A percentile compares a stretch with the other conserved stretches of the same genome.
Evolutionary conservation across 2,329 filamentous ascomycete genomes (phyloP).

Genomic region (Pseudogymnoascus sp.): DNA sequence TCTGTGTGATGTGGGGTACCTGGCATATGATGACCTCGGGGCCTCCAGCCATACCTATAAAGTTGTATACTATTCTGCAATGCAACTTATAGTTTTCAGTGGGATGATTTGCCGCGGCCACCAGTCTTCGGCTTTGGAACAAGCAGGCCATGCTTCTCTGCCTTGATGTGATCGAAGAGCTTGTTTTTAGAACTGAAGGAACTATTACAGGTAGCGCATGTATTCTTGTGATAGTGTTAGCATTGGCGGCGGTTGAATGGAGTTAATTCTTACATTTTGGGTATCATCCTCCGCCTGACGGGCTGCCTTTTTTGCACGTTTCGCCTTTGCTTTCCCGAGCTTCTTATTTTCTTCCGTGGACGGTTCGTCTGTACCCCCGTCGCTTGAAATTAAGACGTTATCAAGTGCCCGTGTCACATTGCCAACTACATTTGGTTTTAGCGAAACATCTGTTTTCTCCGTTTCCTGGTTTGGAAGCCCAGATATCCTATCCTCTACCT

Average conservation of each 20-base stretch:
- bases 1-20: background rate
- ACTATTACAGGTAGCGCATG: slow-evolving; percentile 48
- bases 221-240: slow-evolving; percentile 29
- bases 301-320: slow-evolving; percentile 41
- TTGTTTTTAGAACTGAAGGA: slow-evolving; percentile 52
- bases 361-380: slow-evolving; percentile 11
- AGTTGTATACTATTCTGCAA: slow-evolving; percentile 1
- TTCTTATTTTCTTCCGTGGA: slow-evolving; percentile 23
- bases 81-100: background rate
- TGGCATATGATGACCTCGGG: background rate
- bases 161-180: slow-evolving; percentile 54
- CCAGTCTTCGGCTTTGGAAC: slow-evolving; percentile 21
- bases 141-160: slow-evolving; percentile 45
- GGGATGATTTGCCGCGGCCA: slow-evolving; percentile 14
- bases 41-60: background rate
- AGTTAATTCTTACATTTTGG: background rate
- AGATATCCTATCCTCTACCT: slow-evolving; percentile 21
- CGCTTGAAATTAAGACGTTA: slow-evolving; percentile 16
- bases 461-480: slow-evolving; percentile 5
- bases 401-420: slow-evolving; percentile 12
- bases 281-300: slow-evolving; percentile 18
- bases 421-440: slow-evolving; percentile 16
- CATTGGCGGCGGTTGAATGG: background rate
- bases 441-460: background rate
- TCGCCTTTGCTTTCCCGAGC: slow-evolving; percentile 44